Evolutionary conservation across 805 yeast species (phyloP).

Genomic region (Maudiozyma saulgeensis): DNA sequence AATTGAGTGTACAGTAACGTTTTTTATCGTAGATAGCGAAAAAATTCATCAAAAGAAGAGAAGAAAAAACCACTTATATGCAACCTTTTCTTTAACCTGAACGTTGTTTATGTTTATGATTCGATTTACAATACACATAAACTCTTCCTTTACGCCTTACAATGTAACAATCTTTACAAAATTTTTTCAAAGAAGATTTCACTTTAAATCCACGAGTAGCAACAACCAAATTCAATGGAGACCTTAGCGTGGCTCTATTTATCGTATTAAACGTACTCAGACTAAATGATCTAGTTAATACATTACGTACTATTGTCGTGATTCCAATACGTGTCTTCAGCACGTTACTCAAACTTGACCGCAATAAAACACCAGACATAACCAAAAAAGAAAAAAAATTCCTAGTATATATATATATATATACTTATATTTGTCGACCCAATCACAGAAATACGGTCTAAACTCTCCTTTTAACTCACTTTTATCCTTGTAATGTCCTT

Average conservation of each 20-base stretch:
- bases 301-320: neutral
- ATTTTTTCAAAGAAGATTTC: slow-evolving; percentile 85
- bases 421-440: no score
- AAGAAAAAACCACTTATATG: neutral
- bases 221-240: neutral
- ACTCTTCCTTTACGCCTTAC: slow-evolving; percentile 94
- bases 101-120: slow-evolving; percentile 90
- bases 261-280: neutral
- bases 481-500: no score
- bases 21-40: neutral
- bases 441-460: no score
- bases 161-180: slow-evolving; percentile 83
- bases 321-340: neutral
- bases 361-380: neutral
- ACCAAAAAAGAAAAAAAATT: no score
- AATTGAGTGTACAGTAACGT: neutral
- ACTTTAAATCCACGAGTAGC: slow-evolving; percentile 72
- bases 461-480: no score
- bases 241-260: neutral
- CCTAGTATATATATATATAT: no score
- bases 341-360: neutral
- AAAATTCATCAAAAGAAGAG: neutral
- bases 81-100: slow-evolving; percentile 43
- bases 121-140: slow-evolving; percentile 85
- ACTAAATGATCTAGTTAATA: neutral